Evolutionary conservation across 148 eudicot genomes (phyloP), one percentile per base, ranked within the genome.

Genomic region (Talinum fruticosum): DNA sequence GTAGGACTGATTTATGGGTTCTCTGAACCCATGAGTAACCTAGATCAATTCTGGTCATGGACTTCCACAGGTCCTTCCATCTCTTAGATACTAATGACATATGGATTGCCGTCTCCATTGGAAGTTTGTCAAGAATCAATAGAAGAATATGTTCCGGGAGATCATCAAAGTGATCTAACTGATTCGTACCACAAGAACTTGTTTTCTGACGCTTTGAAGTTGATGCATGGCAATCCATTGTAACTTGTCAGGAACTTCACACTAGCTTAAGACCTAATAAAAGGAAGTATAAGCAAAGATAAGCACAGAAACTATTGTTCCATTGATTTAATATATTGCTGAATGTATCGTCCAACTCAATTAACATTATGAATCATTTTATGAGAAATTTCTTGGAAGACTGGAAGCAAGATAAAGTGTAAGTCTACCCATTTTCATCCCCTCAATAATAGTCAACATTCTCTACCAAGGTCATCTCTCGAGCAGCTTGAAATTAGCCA

Each of bases 61-160:
- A 54, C 66, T 10, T 77, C 79, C 79, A 77, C 3, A 77, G 54
- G 51, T 26, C 66, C 66, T 69, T 69, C 79, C 79, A 77, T 28
- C 67, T 77, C 49, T 69, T 77, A 21, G 74, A 77, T 15, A 69
- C 30, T 34, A 77, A 45, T 38, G 73, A 33, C 10, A 67, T 68
- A 69, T 14, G 26, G 10, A 53, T 16, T 51, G 67, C 79, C 14
- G 57, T 67, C 35, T 77, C 74, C 49, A 77, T 18, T 28, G 49
- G 67, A 68, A 77, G 79, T 38, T 69, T 77, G 15, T 77, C 74
- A 16, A 69, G 24, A 53, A 77, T 77, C 14, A 68, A 2, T 15
- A 77, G 8, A 10, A 77, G 49, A 35, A 77, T 18, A 1, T 77
- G 67, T 4, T 69, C 67, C 19, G 64, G 79, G 57, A 77, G 66